Evolutionary conservation across 1,284 basidiomycete species (phyloP).

Genomic region (Cryptococcus maquisensis): DNA sequence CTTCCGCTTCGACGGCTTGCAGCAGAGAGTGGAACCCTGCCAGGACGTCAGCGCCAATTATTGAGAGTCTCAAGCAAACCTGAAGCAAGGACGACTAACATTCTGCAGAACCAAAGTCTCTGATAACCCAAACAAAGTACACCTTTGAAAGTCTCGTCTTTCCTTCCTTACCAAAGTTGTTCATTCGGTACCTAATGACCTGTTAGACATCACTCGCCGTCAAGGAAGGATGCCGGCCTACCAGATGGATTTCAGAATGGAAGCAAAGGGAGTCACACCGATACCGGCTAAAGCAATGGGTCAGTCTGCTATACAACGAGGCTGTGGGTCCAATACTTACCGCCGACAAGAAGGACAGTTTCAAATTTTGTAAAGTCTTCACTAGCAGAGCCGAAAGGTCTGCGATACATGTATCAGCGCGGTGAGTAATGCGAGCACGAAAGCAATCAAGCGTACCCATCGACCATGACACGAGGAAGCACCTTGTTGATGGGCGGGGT

Average conservation of each 20-base stretch:
- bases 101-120: conserved; percentile 63
- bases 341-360: conserved; percentile 76
- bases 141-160: conserved; percentile 43
- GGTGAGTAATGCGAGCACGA: background rate
- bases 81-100: conserved; percentile 14
- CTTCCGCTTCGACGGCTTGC: conserved; percentile 85
- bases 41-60: too few relatives aligned
- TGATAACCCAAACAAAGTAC: conserved; percentile 60
- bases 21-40: conserved; percentile 79
- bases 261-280: conserved; percentile 88
- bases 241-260: conserved; percentile 89
- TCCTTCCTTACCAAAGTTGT: conserved; percentile 52
- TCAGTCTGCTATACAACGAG: background rate
- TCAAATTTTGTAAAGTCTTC: conserved; percentile 74
- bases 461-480: conserved; percentile 82
- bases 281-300: conserved; percentile 59
- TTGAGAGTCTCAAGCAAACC: conserved; percentile 27
- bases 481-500: conserved; percentile 42
- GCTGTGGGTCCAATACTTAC: conserved; percentile 9
- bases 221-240: background rate
- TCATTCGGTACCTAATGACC: conserved; percentile 66
- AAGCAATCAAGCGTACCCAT: conserved; percentile 50
- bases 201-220: background rate
- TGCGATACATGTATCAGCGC: conserved; percentile 1
- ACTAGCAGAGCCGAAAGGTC: conserved; percentile 76